These are phyloP conservation scores for Spiromastix sp. DNA, from an alignment of 2,329 filamentous ascomycete species.

Conservation along the genomic window DNA sequence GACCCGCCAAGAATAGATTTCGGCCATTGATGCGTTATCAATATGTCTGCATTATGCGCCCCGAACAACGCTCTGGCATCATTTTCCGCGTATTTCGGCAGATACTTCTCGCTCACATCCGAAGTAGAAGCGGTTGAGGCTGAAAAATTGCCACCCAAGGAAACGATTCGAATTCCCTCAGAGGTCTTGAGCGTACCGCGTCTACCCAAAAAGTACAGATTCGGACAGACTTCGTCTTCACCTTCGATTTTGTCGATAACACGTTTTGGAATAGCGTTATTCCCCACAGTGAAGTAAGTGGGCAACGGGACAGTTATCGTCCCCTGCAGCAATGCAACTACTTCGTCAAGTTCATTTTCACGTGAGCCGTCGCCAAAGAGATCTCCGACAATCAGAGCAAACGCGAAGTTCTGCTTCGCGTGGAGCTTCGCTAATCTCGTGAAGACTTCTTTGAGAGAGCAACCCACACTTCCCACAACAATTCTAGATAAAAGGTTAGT, in stretches of 20 bases:
- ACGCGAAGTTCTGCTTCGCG: conserved; percentile 75
- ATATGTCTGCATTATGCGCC: conserved; percentile 70
- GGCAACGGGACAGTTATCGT: conserved; percentile 64
- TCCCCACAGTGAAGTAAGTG: conserved; percentile 83
- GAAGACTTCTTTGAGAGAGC: conserved; percentile 65
- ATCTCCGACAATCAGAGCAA: conserved; percentile 76
- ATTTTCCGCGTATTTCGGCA: conserved; percentile 65
- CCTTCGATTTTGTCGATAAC: conserved; percentile 65
- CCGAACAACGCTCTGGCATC: conserved; percentile 69
- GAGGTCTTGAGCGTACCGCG: conserved; percentile 79
- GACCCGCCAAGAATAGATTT: conserved; percentile 60
- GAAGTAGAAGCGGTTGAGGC: conserved; percentile 36
- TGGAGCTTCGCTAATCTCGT: conserved; percentile 72
- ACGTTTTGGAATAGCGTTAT: conserved; percentile 55
- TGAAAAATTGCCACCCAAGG: conserved; percentile 62
- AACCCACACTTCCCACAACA: conserved; percentile 74
- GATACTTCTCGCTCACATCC: conserved; percentile 51
- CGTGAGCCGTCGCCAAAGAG: conserved; percentile 53
- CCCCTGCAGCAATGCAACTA: conserved; percentile 61
- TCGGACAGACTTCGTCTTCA: conserved; percentile 69
- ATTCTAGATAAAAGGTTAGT: conserved; percentile 32
- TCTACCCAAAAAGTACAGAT: conserved; percentile 82
- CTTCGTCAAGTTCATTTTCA: conserved; percentile 45
- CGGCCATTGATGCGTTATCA: conserved; percentile 83
- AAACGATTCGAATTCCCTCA: conserved; percentile 79